Evolutionary conservation across 2,329 filamentous ascomycete species (phyloP), one percentile per base, ranked within the genome.

Genomic region (Cordyceps militaris): DNA sequence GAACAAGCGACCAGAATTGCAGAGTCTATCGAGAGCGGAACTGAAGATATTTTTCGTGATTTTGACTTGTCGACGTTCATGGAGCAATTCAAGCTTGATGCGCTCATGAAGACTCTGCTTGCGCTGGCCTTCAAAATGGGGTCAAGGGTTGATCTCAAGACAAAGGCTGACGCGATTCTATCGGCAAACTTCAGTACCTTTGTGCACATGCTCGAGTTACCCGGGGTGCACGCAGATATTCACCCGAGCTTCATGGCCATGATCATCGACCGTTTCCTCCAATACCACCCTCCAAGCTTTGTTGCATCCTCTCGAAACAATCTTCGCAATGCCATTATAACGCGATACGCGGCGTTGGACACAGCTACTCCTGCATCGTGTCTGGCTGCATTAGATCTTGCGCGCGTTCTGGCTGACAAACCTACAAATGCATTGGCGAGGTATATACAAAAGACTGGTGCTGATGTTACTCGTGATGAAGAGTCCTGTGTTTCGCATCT

Each of bases 41-140:
- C 94, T 64, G 91, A 94, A 66, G 93, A 99, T 65, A 84, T 96
- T 60, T 97, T 96, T 71, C 88, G 91, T 59, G 93, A 97, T 69
- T 97, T 99, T 66, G 93, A 99, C 69, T 81, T 99, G n/a, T 88
- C 89, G 2, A 89, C 88, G 2, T 97, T 99, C 70, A 86, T 97
- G 79, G 89, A 96, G 62, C 92, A 97, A 71, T 99, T 99, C 78
- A 91, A 92, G 70, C 80, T 97, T 56, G 92, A 97, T 74, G 85
- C 91, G 10, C 73, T 97, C 48, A 85, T 91, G 67, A 96, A 96
- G 78, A 89, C 90, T 42, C 83, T 95, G 61, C 80, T 99, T 62
- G 90, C 91, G 51, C 78, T 97, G 58, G 91, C 93, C 4, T 96
- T 96, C 73, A 95, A 93, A 72, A 82, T 86, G 61, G 86, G 86